Evolutionary conservation across 768 basidiomycete species (phyloP).

Genomic region (Mrakia blollopis): DNA sequence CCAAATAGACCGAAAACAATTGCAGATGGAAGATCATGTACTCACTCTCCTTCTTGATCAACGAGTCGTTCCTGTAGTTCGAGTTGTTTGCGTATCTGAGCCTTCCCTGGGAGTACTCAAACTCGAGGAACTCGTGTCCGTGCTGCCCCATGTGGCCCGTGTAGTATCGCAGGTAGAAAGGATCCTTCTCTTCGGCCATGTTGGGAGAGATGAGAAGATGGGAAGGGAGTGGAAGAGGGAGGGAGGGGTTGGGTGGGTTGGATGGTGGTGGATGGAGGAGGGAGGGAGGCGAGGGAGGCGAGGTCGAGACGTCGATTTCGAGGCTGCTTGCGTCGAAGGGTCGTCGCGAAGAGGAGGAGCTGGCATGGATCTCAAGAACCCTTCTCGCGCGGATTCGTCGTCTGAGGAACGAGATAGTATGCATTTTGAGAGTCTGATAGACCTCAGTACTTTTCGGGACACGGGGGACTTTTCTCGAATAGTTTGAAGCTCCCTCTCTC

Average conservation of each 20-base stretch:
- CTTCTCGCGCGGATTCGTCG: too few species aligned
- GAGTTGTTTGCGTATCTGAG: conserved; percentile 98
- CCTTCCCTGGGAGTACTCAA: conserved; percentile 85
- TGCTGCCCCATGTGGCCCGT: conserved; percentile 99
- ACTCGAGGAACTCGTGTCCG: conserved; percentile 96
- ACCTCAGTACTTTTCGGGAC: too few species aligned
- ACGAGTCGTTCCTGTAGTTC: conserved; percentile 94
- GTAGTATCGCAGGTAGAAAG: conserved; percentile 52
- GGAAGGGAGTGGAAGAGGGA: too few species aligned
- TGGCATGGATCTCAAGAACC: too few species aligned
- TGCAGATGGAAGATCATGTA: conserved; percentile 30
- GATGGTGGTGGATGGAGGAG: background rate
- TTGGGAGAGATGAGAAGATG: background rate
- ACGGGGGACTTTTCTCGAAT: background rate
- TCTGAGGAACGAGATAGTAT: too few species aligned
- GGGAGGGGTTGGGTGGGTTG: background rate
- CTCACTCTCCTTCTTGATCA: conserved; percentile 98
- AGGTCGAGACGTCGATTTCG: too few species aligned
- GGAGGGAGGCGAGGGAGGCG: conserved; percentile 2
- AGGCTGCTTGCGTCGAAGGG: too few species aligned
- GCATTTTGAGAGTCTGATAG: too few species aligned
- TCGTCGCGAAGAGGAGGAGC: background rate
- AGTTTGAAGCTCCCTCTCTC: background rate
- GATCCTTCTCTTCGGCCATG: conserved; percentile 41
- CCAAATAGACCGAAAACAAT: background rate